Evolutionary conservation across 345 rosid species (phyloP), one percentile per base, ranked within the genome.

Genomic region (Combretum micranthum): DNA sequence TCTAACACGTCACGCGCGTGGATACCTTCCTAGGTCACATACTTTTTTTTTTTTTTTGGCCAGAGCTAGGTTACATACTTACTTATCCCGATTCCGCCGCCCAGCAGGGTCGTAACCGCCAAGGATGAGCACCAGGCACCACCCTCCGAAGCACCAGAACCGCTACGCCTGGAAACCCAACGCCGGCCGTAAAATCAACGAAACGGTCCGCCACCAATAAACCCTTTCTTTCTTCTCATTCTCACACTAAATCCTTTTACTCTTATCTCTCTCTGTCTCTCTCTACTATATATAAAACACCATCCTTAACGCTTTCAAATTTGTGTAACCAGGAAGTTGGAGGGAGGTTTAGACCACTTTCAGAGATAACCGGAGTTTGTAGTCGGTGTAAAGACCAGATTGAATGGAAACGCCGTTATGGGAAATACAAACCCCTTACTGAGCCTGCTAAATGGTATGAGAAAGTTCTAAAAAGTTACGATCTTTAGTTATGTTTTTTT

Each of bases 391-490:
- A 77, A 52, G 99, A 87, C 2, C 96, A 92, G 76, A 92, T 92
- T 56, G 97, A 86, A 32, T 89, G 99, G 97, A 92, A 92, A 61
- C 97, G 99, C 42, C 80, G 75, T 12, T 92, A 92, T 44, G 97
- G 99, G 13, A 92, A 92, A 69, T 92, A 92, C 77, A 92, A 92
- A 67, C 55, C 77, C 42, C 77, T 92, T 22, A 60, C 77, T 21
- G 89, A 89, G 67, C 80, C 98, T 21, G 83, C 97, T 53, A 92
- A 92, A 73, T 92, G 98, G 98, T 86, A 58, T 23, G 20, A 7
- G 50, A 22, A 12, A 20, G n/a, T 2, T 19, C 12, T 10, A 13
- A 26, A n/a, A 49, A 32, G 57, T 20, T 1, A 37, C 20, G 17
- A 37, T 16, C 16, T 32, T 48, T 15, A 48, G 6, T 2, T 48